phyloP scores from a whole-genome alignment of 2,329 filamentous ascomycete genomes.

The Mollisiaceae sp. region DNA sequence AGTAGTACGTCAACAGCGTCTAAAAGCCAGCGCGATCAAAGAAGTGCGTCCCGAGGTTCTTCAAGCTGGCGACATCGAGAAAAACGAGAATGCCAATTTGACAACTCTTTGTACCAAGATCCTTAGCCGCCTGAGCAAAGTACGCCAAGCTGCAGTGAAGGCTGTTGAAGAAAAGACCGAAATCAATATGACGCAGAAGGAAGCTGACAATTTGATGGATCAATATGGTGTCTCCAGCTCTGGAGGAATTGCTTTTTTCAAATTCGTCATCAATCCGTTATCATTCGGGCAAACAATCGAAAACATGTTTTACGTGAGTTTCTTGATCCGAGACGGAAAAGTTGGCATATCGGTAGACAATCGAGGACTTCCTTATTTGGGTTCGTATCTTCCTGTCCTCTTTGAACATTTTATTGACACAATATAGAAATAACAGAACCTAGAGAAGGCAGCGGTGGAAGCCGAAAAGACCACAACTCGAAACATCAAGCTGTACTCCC shows the following conservation, averaged over 20 bases:
- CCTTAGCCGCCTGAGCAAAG: slow-evolving; percentile 43
- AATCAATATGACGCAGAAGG: slow-evolving; percentile 53
- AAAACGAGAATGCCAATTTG: slow-evolving; percentile 78
- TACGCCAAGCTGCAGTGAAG: background rate
- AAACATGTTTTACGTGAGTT: slow-evolving; percentile 96
- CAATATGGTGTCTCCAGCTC: slow-evolving; percentile 68
- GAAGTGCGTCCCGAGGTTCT: slow-evolving; percentile 82
- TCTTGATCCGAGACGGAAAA: slow-evolving; percentile 85
- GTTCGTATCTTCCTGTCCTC: slow-evolving; percentile 57
- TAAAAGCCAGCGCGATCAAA: slow-evolving; percentile 69
- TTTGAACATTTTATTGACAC: slow-evolving; percentile 42
- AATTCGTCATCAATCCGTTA: slow-evolving; percentile 86
- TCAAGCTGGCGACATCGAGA: slow-evolving; percentile 71
- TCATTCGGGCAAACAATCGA: slow-evolving; percentile 96
- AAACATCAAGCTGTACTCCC: slow-evolving; percentile 88
- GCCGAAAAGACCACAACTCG: slow-evolving; percentile 53
- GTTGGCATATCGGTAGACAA: slow-evolving; percentile 77
- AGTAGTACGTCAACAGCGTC: slow-evolving; percentile 68
- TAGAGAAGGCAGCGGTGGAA: slow-evolving; percentile 14
- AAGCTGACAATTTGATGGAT: slow-evolving; percentile 61
- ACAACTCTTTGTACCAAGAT: slow-evolving; percentile 81
- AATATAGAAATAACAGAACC: slow-evolving; percentile 32
- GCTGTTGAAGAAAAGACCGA: slow-evolving; percentile 48
- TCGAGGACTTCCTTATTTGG: slow-evolving; percentile 75
- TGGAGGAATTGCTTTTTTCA: slow-evolving; percentile 78